Evolutionary conservation across 2,329 filamentous ascomycete species (phyloP).

Genomic region (Aspergillus jensenii): DNA sequence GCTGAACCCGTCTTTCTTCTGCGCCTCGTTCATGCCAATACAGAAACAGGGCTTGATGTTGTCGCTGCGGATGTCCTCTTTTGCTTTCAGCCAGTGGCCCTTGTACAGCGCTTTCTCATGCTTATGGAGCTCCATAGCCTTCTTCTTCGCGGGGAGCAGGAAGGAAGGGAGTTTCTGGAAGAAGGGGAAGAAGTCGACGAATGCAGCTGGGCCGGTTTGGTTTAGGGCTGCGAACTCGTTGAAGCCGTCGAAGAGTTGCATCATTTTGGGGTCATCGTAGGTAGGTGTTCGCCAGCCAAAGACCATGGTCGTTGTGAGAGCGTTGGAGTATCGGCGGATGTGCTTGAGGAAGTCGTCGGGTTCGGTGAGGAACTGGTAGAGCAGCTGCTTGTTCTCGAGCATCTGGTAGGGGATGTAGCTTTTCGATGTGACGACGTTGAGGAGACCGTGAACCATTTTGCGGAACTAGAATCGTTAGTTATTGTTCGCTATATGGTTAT

Average conservation of each 20-base stretch:
- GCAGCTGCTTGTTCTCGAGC: conserved; percentile 57
- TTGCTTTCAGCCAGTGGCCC: conserved; percentile 44
- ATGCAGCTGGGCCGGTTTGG: conserved; percentile 42
- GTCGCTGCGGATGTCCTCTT: conserved; percentile 31
- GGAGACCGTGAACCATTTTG: conserved; percentile 45
- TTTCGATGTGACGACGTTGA: conserved; percentile 49
- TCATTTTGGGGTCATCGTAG: conserved; percentile 44
- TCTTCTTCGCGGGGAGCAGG: conserved; percentile 33
- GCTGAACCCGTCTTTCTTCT: conserved; percentile 31
- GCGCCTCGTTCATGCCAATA: conserved; percentile 25
- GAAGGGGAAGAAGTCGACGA: conserved; percentile 50
- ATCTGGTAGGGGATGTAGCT: conserved; percentile 57
- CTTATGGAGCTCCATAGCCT: conserved; percentile 45
- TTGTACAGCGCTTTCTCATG: conserved; percentile 46
- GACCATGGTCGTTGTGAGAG: conserved; percentile 51
- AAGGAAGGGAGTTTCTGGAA: conserved; percentile 48
- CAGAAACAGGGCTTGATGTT: conserved; percentile 32
- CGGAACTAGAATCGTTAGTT: conserved; percentile 18
- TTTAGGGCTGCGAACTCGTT: conserved; percentile 44
- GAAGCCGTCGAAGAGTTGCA: conserved; percentile 41
- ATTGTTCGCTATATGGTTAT: neutral
- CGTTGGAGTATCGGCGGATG: conserved; percentile 50
- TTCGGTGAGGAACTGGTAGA: conserved; percentile 45
- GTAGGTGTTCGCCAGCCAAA: conserved; percentile 48
- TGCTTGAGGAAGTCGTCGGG: conserved; percentile 47